Evolutionary conservation across 2,329 filamentous ascomycete species (phyloP).

Genomic region (Penicillium sp.): DNA sequence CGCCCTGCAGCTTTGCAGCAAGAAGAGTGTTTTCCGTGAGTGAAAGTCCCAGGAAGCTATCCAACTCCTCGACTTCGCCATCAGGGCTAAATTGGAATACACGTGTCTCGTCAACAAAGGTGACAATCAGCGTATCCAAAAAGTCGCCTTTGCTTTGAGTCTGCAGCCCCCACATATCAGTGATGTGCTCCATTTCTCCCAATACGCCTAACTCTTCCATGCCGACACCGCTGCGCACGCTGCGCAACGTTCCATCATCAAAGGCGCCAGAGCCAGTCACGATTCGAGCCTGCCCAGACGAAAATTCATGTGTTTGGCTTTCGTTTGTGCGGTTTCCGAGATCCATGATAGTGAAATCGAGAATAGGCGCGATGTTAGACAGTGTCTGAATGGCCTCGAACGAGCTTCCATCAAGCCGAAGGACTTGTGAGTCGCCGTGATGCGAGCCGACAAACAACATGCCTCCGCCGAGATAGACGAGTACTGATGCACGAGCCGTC

Average conservation of each 20-base stretch:
- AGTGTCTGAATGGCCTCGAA: slow-evolving; percentile 72
- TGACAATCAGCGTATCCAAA: slow-evolving; percentile 71
- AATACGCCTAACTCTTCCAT: slow-evolving; percentile 83
- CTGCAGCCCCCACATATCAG: slow-evolving; percentile 69
- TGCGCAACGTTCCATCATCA: slow-evolving; percentile 82
- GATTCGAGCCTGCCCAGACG: slow-evolving; percentile 88
- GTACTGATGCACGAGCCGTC: slow-evolving; percentile 71
- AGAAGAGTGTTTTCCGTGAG: slow-evolving; percentile 72
- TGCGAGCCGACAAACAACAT: slow-evolving; percentile 87
- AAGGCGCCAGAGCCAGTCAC: slow-evolving; percentile 91
- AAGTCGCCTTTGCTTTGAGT: slow-evolving; percentile 45
- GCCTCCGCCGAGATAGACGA: slow-evolving; percentile 70
- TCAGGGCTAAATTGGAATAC: slow-evolving; percentile 72
- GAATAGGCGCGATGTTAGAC: slow-evolving; percentile 81
- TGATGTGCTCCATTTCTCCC: slow-evolving; percentile 72
- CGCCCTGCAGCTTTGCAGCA: slow-evolving; percentile 62
- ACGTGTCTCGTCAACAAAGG: slow-evolving; percentile 79
- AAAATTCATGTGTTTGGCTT: slow-evolving; percentile 81
- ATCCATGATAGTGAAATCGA: slow-evolving; percentile 96
- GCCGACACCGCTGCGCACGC: slow-evolving; percentile 89
- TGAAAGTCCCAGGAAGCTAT: slow-evolving; percentile 68
- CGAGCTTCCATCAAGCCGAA: slow-evolving; percentile 61
- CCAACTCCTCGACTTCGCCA: slow-evolving; percentile 82
- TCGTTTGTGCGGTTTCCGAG: slow-evolving; percentile 83
- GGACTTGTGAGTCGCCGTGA: slow-evolving; percentile 85